Evolutionary conservation across 2,329 filamentous ascomycete genomes (phyloP), one percentile per base, ranked within the genome.

Genomic region (Cladosporium sp.): DNA sequence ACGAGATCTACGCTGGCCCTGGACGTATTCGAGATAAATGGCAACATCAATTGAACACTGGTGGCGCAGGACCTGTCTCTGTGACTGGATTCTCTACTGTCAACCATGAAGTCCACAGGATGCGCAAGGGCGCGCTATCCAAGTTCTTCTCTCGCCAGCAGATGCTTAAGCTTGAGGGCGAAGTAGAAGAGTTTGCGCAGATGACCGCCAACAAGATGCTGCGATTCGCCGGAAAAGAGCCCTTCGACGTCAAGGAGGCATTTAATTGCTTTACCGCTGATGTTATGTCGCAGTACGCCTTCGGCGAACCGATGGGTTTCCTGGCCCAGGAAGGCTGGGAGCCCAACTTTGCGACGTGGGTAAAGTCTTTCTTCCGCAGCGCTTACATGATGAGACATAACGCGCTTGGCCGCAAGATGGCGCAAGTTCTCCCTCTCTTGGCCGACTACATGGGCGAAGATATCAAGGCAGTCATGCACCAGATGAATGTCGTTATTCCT

Each of bases 201-300:
- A 82, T 86, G 63, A 85, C 84, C 0, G 74, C 87, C 3, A 86
- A 87, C 66, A 81, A 86, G 46, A 85, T 88, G 69, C 83, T 80
- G 29, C 79, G 81, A 46, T 72, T 87, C 5, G 82, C 82, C 0
- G 82, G 86, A 52, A 85, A 84, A 11, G 71, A 79, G 16, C 71
- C 83, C 0, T 86, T 86, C 67, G 84, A 65, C 46, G 55, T 65
- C 44, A 65, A 59, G 37, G 63, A 65, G 26, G 63, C 63, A 14
- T 59, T 65, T 4, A 83, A 85, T 50, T 86, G 79, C 75, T 82
- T 87, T 62, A 85, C 84, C 0, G 74, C 87, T 3, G 86, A 88
- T 66, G 80, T 86, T 37, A 85, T 88, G 68, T 83, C 80, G 29
- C 79, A 81, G 49, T 72, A 88, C 5, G 82, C 82, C 0, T 83